Base-by-base conservation (phyloP, 2,329 filamentous ascomycete genomes). In the Neurospora sp. region DNA sequence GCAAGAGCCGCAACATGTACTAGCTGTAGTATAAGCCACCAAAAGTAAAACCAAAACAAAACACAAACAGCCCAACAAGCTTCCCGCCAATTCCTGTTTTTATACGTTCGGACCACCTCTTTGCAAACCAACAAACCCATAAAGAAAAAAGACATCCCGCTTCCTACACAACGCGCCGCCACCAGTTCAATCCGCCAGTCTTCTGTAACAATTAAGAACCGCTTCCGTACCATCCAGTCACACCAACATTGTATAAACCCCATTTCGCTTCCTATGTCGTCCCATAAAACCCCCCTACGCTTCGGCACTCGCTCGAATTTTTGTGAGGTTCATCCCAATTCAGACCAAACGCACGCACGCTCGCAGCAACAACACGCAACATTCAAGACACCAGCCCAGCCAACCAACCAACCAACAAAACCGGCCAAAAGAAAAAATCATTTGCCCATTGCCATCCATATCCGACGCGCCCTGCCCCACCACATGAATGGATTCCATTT, bases 371-470 rank as follows among this genome's bases (percentile, higher is more conserved):
- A 28, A 57, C 19, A 57, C 46, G 23, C 52, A 62, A 36, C 52
- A 36, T 62, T 62, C 52, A 62, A 62, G 52, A 62, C 52, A 62
- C 52, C 52, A 62, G 15, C 12, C 12, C 46, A 52, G 11, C 46
- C 46, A 28, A 28, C 52, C 46, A 66, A 36, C 67, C 33, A 66
- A 70, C 57, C 10, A n/a, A 67, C 46, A 33, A 52, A 66, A 67
- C 46, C 62, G 39, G 43, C 66, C 69, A 52, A 69, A 66, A 66
- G 46, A 37, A 69, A 69, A 41, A 52, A 57, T 40, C 40, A 67
- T 67, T n/a, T 66, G 39, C 67, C 62, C 67, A 65, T 43, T 66
- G 23, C 68, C 68, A 71, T 69, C 37, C 70, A 68, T 67, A 66
- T 67, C 66, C 70, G 68, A 68, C 66, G 66, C 66, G 66, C 70